A percentile compares a stretch with the other conserved stretches of the same genome.
These are phyloP conservation scores for Populus deltoides DNA, from an alignment of 345 rosid species.

Conservation along the genomic window DNA sequence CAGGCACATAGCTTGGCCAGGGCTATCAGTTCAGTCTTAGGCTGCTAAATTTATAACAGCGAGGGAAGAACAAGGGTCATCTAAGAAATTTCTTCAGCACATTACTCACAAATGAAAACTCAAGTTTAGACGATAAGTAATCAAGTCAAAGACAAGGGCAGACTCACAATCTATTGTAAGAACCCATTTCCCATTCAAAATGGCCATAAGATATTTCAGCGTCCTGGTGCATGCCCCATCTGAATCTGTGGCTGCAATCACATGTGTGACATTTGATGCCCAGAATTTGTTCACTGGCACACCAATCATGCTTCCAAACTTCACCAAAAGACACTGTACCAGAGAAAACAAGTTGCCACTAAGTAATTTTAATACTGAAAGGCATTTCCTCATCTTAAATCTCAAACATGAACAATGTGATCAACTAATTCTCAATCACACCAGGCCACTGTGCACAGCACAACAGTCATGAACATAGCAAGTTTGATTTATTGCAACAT, in stretches of 20 bases:
- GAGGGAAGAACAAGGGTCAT: no score
- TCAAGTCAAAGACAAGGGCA: neutral
- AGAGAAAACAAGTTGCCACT: neutral
- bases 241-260: conserved; percentile 66
- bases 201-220: conserved; percentile 81
- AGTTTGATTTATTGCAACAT: no score
- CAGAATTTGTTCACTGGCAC: conserved; percentile 66
- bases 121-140: neutral
- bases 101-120: neutral
- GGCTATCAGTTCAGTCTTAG: no score
- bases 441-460: no score
- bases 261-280: conserved; percentile 78
- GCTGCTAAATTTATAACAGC: no score
- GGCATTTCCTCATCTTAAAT: neutral
- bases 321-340: conserved; percentile 52
- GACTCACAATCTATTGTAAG: conserved; percentile 70
- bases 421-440: no score
- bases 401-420: no score
- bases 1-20: no score
- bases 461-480: no score
- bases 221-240: conserved; percentile 80
- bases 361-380: neutral
- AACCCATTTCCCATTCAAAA: conserved; percentile 76
- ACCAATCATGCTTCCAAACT: conserved; percentile 50
- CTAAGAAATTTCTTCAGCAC: no score